These are phyloP conservation scores for Pulveroboletus sp. DNA, from an alignment of 768 basidiomycete genomes.

Conservation along the genomic window DNA sequence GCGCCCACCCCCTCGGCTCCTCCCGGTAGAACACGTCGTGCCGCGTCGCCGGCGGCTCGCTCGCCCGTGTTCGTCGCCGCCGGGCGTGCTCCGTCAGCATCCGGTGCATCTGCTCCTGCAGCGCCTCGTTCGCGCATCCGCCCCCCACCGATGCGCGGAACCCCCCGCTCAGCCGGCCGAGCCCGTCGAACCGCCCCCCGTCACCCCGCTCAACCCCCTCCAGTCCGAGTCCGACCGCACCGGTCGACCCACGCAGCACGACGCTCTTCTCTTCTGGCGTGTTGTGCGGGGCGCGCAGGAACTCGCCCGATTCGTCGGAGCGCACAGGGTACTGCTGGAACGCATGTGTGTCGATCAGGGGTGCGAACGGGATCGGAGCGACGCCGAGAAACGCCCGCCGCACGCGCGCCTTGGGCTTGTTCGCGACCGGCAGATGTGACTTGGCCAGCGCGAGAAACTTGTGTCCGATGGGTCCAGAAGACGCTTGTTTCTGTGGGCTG, in stretches of 20 bases:
- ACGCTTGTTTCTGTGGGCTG: constrained; percentile 8
- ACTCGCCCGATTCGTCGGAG: constrained; percentile 6
- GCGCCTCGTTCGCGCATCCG: constrained; percentile 3
- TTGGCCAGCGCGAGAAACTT: constrained; percentile 18
- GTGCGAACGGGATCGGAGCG: constrained; percentile 25
- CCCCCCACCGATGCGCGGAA: constrained; percentile 9
- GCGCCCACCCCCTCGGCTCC: constrained; percentile 6
- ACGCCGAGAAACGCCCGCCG: constrained; percentile 12
- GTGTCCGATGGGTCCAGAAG: constrained; percentile 8
- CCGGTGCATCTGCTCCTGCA: constrained; percentile 20
- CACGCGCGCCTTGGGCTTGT: constrained; percentile 13
- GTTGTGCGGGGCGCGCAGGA: constrained; percentile 26
- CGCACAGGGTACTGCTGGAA: constrained; percentile 25
- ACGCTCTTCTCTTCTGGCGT: constrained; percentile 14
- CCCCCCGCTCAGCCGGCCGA: constrained; percentile 28
- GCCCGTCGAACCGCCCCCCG: constrained; percentile 26
- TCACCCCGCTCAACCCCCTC: constrained; percentile 24
- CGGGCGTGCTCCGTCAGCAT: constrained; percentile 18
- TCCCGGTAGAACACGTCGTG: constrained; percentile 30
- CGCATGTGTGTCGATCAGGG: constrained; percentile 23
- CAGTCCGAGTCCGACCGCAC: constrained; percentile 25
- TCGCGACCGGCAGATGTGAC: constrained; percentile 22
- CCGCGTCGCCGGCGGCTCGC: constrained; percentile 17
- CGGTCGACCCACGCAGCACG: not conserved
- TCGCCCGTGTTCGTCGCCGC: constrained; percentile 17